Evolutionary conservation across 2,329 filamentous ascomycete genomes (phyloP).

Genomic region (Penicillium sp.): DNA sequence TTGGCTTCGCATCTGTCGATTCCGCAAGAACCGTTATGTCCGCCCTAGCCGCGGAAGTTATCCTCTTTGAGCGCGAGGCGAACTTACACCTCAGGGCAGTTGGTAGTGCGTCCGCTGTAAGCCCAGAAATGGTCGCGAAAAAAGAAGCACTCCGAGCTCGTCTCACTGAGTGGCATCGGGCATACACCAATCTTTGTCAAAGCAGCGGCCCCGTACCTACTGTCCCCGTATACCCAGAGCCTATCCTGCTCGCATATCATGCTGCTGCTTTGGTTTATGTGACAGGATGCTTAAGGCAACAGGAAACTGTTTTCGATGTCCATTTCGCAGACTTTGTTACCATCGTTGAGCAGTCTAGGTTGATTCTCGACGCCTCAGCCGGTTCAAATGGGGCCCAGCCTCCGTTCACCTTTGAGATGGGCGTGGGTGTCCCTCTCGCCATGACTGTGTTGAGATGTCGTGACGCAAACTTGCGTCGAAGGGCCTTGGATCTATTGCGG

Average conservation of each 20-base stretch:
- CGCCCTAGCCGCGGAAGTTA: constrained; percentile 6
- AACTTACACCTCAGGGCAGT: constrained; percentile 1
- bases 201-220: not conserved
- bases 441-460: constrained; percentile 21
- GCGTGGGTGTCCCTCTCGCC: constrained; percentile 18
- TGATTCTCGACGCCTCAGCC: constrained; percentile 4
- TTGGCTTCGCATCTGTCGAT: constrained; percentile 3
- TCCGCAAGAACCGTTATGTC: constrained; percentile 8
- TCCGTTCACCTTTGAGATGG: constrained; percentile 22
- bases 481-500: constrained; percentile 16
- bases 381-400: constrained; percentile 9
- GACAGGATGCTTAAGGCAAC: constrained; percentile 10
- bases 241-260: constrained; percentile 8
- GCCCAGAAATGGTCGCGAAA: not conserved
- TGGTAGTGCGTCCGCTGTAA: constrained; percentile 1
- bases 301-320: constrained; percentile 14
- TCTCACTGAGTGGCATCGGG: constrained; percentile 7
- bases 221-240: constrained; percentile 1
- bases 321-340: constrained; percentile 9
- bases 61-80: constrained; percentile 15
- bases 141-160: constrained; percentile 1
- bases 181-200: constrained; percentile 7
- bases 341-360: constrained; percentile 10
- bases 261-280: constrained; percentile 10
- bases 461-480: constrained; percentile 15